Conservation (phyloP, 2,329 filamentous ascomycete genomes). For the Pestalotiopsis sp. region DNA sequence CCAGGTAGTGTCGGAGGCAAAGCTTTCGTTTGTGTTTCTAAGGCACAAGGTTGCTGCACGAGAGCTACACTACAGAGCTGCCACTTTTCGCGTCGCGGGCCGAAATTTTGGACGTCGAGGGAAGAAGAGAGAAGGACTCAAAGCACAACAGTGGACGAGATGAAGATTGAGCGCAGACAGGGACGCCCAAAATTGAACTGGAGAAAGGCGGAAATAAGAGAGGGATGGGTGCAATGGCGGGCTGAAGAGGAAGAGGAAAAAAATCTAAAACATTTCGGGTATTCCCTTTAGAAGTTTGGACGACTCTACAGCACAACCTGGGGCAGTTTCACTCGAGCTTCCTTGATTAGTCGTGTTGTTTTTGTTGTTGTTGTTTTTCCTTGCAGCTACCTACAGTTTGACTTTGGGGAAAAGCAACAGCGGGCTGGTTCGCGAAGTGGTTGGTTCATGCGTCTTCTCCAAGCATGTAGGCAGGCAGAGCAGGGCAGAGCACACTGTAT, state of each 20-base stretch:
- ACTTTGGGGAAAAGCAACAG: conserved; percentile 9
- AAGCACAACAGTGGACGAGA: neutral
- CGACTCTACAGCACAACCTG: neutral
- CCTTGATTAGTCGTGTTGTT: neutral
- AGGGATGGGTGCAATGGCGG: neutral
- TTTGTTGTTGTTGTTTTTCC: neutral
- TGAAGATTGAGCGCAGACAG: neutral
- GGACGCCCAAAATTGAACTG: neutral
- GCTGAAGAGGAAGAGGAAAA: neutral
- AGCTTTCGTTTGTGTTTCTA: neutral
- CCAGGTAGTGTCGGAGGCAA: neutral
- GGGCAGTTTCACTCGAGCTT: neutral
- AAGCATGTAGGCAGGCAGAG: too few relatives aligned
- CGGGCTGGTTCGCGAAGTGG: neutral
- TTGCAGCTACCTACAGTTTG: neutral
- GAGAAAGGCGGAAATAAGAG: neutral
- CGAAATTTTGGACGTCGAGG: neutral
- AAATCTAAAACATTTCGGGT: conserved; percentile 6
- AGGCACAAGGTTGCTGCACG: neutral
- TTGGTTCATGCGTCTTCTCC: neutral
- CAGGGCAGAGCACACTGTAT: neutral
- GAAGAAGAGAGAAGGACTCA: neutral
- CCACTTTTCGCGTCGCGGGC: neutral
- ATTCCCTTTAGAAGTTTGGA: neutral
- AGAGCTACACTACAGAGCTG: neutral